Base-by-base conservation (phyloP, 2,329 filamentous ascomycete species). In the Colletotrichum shisoi region DNA sequence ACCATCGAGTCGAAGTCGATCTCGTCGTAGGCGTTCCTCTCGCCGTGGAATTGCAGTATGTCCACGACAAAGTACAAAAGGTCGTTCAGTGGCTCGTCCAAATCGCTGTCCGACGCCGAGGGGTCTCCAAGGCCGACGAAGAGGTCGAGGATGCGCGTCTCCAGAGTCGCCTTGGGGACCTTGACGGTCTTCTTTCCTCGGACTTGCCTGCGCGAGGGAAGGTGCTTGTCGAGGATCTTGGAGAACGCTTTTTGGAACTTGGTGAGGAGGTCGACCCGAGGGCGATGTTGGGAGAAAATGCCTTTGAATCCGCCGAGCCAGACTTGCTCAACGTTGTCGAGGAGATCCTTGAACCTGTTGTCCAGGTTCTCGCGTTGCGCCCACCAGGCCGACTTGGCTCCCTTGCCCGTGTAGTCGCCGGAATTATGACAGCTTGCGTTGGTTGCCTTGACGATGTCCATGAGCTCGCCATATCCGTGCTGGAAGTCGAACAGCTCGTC, bases 271-370 rank as follows among this genome's bases (percentile, higher is more conserved):
- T 89, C 84, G 1, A 86, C 80, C 21, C 90, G 84, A 44, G 85
- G 84, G 56, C 82, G 78, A 60, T 91, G 86, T 61, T 92, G 90
- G 1, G 93, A 94, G 74, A 99, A 94, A n/a, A 99, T 90, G 17
- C 94, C 94, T 64, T 89, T 90, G 83, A 99, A 99, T 0, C 95
- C 95, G 56, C 94, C 94, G 5, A 99, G 86, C 95, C 95, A 99
- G 24, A 95, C 89, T 69, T 91, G 90, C 77, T 99, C 94, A 45
- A 99, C 91, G 67, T 93, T 96, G 61, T 89, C 83, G 1, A 99
- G 83, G 11, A 99, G 84, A 57, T 91, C 89, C 69, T 87, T 89
- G 27, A 99, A 83, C 11, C 92, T 88, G 39, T 81, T 80, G 74
- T 99, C 95, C 17, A 99, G 83, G 3, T 85, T 85, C 76, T 95